Evolutionary conservation across 1,139 yeast species (phyloP), one percentile per base, ranked within the genome.

Genomic region (Sugiyamaella xylanicola): DNA sequence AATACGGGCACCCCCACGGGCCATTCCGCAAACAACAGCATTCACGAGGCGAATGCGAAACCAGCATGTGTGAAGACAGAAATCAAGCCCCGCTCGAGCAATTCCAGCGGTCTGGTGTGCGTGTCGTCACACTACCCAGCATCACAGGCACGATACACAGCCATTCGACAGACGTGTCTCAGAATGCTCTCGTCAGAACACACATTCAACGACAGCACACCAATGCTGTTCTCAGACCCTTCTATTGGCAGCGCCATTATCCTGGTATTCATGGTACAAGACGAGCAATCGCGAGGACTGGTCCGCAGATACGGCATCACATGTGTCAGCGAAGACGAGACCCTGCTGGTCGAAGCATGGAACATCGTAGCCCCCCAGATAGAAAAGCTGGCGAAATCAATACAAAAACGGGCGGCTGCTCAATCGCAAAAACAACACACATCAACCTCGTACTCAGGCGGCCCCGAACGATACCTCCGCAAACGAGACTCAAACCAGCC

Each of bases 251-350:
- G 84, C 61, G 84, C 92, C 42, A 72, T 88, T 20, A 80, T 83
- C 35, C 76, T 82, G 56, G 81, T 86, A 4, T 87, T 89, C 72
- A 85, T 86, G 65, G 74, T 88, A 13, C 77, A 77, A 39, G 96
- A 89, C 68, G 73, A 77, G 21, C 80, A 83, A 53, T 92, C 96
- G 0, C 77, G 96, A 55, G 96, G 96, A 0, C 84, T 87, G 4
- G 93, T 86, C 64, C 73, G 96, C 55, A 80, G 87, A 56, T 88
- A 87, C 64, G 78, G 89, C 2, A 68, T 87, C 20, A 78, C 87
- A 61, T 82, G 87, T 27, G 76, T 86, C 2, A 74, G 84, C 17
- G 90, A 86, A 62, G 72, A 78, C 47, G 91, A 84, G 61, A 66
- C 75, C 4, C 76, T 74, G 27, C 65, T 87, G 17, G 68, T 86